These are phyloP conservation scores for Glycine latifolia DNA, from an alignment of 306 rosid species.

Conservation along the genomic window DNA sequence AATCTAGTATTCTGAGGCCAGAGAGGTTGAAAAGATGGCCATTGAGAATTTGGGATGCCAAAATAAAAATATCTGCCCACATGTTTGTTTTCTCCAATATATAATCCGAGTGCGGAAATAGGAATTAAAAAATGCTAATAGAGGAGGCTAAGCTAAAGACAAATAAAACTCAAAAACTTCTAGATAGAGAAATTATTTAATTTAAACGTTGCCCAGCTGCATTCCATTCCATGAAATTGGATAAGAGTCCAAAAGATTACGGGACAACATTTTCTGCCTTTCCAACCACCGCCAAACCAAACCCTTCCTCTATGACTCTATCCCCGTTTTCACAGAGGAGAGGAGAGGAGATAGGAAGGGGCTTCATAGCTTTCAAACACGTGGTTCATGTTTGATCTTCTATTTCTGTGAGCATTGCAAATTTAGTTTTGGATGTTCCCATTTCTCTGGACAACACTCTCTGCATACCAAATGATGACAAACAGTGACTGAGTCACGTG, in stretches of 20 bases:
- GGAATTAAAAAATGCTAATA: slow-evolving; percentile 20
- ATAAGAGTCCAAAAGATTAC: slow-evolving; percentile 62
- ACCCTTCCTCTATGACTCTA: slow-evolving; percentile 42
- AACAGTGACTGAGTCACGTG: not conserved
- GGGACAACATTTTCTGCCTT: slow-evolving; percentile 62
- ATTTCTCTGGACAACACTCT: slow-evolving; percentile 57
- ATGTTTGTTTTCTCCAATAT: slow-evolving; percentile 48
- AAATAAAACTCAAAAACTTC: slow-evolving; percentile 34
- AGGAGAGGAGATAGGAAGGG: slow-evolving; percentile 40
- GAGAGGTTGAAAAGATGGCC: slow-evolving; percentile 47
- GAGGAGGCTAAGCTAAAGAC: slow-evolving; percentile 44
- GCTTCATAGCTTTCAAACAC: slow-evolving; percentile 48
- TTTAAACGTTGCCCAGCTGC: slow-evolving; percentile 41
- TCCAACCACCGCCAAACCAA: slow-evolving; percentile 83
- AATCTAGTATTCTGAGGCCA: slow-evolving; percentile 39
- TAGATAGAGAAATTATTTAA: slow-evolving; percentile 15
- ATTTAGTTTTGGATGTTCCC: slow-evolving; percentile 53
- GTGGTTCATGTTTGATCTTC: slow-evolving; percentile 42
- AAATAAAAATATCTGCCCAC: slow-evolving; percentile 63
- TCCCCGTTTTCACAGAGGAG: slow-evolving; percentile 41
- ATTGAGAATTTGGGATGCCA: slow-evolving; percentile 65
- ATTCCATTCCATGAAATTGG: slow-evolving; percentile 53
- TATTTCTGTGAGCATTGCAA: slow-evolving; percentile 34
- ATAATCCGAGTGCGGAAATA: slow-evolving; percentile 41
- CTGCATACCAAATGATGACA: slow-evolving; percentile 23